Evolutionary conservation across 768 basidiomycete genomes (phyloP), one percentile per base, ranked within the genome.

Genomic region (Kwoniella pini): DNA sequence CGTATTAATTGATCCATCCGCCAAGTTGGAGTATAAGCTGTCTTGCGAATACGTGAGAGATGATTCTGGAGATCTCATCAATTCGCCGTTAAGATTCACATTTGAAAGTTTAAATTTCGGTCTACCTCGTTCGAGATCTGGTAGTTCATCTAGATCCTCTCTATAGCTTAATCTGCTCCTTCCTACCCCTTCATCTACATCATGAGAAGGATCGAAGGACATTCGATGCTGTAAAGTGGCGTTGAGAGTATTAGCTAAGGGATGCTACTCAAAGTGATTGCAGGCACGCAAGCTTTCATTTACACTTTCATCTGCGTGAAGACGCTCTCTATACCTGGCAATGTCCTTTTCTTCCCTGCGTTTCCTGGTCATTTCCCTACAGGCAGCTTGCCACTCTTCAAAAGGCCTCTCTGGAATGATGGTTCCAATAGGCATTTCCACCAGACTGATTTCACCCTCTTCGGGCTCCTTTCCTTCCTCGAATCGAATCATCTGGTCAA

Each of bases 121-220:
- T 50, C 48, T 27, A n/a, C 48, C 48, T 33, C 48, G 21, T 7
- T 50, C 48, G 13, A n/a, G 28, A 24, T 31, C 21, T 11, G 48
- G 48, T 33, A 50, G 15, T 15, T 30, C 48, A 50, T 50, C 48
- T 19, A 50, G n/a, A 50, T 50, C 48, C 31, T 50, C 48, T 50
- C 48, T 50, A 33, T 50, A 50, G 1, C 12, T 31, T n/a, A 17
- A 50, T 50, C 48, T 50, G 31, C 27, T 21, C 21, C 24, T 15
- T 26, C 3, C 12, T 26, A 26, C 11, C 7, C 7, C 13, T 46
- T 22, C 11, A 10, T 24, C 45, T 22, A n/a, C n/a, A n/a, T n/a
- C n/a, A n/a, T n/a, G n/a, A n/a, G n/a, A n/a, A n/a, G n/a, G n/a
- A n/a, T n/a, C n/a, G n/a, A n/a, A n/a, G n/a, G n/a, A n/a, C n/a